phyloP scores from a whole-genome alignment of 2,329 filamentous ascomycete species.

The Colletotrichum sp. region DNA sequence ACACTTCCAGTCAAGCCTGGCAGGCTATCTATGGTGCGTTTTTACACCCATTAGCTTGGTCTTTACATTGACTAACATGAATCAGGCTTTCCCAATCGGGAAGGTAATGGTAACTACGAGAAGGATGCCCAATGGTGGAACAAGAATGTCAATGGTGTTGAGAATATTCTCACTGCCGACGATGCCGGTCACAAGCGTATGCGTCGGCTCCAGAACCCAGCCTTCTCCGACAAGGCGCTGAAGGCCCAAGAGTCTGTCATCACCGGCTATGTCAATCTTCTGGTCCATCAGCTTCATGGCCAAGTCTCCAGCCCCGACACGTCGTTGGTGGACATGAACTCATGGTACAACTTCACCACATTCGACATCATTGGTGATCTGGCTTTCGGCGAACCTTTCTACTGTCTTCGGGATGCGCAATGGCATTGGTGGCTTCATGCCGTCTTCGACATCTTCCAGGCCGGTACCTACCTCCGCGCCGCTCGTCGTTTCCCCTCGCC shows the following conservation, averaged over 20 bases:
- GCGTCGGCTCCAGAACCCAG: slow-evolving; percentile 29
- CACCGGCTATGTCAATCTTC: slow-evolving; percentile 27
- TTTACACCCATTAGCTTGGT: background rate
- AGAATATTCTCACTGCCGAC: slow-evolving; percentile 17
- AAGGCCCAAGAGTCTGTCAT: slow-evolving; percentile 34
- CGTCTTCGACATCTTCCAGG: slow-evolving; percentile 26
- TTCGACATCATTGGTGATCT: slow-evolving; percentile 37
- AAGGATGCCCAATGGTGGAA: slow-evolving; percentile 20
- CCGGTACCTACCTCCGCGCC: slow-evolving; percentile 12
- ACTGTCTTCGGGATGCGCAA: slow-evolving; percentile 25
- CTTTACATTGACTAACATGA: background rate
- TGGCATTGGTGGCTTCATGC: slow-evolving; percentile 32
- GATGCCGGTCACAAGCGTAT: slow-evolving; percentile 24
- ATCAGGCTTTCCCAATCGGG: slow-evolving; percentile 4
- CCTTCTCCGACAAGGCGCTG: slow-evolving; percentile 34
- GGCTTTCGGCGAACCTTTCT: slow-evolving; percentile 33
- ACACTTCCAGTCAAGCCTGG: slow-evolving; percentile 38
- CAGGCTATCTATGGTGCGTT: slow-evolving; percentile 42
- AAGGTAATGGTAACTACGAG: slow-evolving; percentile 10
- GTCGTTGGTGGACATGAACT: slow-evolving; percentile 25
- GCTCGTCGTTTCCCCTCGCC: slow-evolving; percentile 12
- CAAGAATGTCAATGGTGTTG: slow-evolving; percentile 19
- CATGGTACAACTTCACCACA: slow-evolving; percentile 32
- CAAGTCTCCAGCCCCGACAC: background rate
- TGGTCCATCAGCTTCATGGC: slow-evolving; percentile 27